A percentile compares a stretch with the other conserved stretches of the same genome.
These are phyloP conservation scores for Sphaceloma murrayae DNA, from an alignment of 2,329 filamentous ascomycete species.

Conservation along the genomic window DNA sequence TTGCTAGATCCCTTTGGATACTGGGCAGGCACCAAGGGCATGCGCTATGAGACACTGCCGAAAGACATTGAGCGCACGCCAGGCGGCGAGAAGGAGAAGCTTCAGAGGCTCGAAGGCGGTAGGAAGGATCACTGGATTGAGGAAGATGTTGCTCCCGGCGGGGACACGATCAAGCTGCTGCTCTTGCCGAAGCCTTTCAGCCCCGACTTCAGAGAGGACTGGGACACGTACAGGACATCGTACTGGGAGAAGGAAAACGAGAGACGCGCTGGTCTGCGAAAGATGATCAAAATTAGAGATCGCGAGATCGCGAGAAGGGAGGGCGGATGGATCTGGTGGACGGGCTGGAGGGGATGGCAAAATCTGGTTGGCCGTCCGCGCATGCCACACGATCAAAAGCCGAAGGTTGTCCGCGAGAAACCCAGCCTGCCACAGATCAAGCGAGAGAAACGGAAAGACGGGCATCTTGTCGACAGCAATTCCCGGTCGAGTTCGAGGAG, in stretches of 20 bases:
- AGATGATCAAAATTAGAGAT: conserved; percentile 60
- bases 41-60: conserved; percentile 30
- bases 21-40: conserved; percentile 25
- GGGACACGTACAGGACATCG: conserved; percentile 86
- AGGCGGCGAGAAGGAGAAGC: conserved; percentile 41
- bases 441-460: conserved; percentile 18
- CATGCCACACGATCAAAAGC: conserved; percentile 9
- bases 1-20: conserved; percentile 28
- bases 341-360: conserved; percentile 55
- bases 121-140: conserved; percentile 55
- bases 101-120: conserved; percentile 16
- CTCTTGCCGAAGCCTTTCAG: conserved; percentile 91
- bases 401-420: conserved; percentile 16
- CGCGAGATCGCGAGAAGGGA: conserved; percentile 58
- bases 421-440: conserved; percentile 29
- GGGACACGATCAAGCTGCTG: conserved; percentile 83
- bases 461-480: conserved; percentile 18
- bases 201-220: conserved; percentile 88
- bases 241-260: conserved; percentile 98
- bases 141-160: conserved; percentile 81
- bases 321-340: conserved; percentile 78
- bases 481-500: conserved; percentile 27
- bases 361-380: conserved; percentile 22
- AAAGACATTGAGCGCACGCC: conserved; percentile 33
- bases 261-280: conserved; percentile 62